A percentile compares a stretch with the other conserved stretches of the same genome.
These are phyloP conservation scores for Amanita exitialis DNA, from an alignment of 768 basidiomycete genomes.

Conservation along the genomic window DNA sequence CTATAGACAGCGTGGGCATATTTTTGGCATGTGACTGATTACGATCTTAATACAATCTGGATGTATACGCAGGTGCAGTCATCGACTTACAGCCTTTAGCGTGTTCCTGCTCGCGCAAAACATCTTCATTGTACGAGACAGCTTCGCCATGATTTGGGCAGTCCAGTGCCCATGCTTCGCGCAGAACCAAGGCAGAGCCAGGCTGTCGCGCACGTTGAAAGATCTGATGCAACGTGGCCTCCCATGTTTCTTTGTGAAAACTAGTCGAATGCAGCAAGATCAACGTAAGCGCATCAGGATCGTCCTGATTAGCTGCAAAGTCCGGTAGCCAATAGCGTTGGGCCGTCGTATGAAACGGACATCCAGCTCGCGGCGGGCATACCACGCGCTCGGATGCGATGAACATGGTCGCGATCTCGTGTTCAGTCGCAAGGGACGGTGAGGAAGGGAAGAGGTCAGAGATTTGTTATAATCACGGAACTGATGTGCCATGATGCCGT, in stretches of 20 bases:
- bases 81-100: conserved; percentile 32
- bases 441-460: too few species aligned
- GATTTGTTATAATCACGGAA: too few species aligned
- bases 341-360: conserved; percentile 42
- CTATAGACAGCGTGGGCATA: conserved; percentile 51
- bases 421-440: too few species aligned
- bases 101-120: conserved; percentile 32
- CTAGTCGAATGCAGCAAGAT: conserved; percentile 61
- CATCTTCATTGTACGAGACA: conserved; percentile 38
- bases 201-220: conserved; percentile 18
- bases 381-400: conserved; percentile 10
- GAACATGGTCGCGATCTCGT: too few species aligned
- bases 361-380: conserved; percentile 28
- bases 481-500: too few species aligned
- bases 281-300: conserved; percentile 41
- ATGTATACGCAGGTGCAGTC: background rate
- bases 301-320: conserved; percentile 22
- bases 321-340: conserved; percentile 43
- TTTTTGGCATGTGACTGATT: conserved; percentile 50
- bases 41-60: conserved; percentile 3
- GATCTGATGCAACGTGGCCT: conserved; percentile 43
- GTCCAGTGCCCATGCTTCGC: conserved; percentile 60
- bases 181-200: conserved; percentile 22
- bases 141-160: conserved; percentile 69
- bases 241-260: conserved; percentile 71